Evolutionary conservation across 805 yeast species (phyloP), one percentile per base, ranked within the genome.

Genomic region (Candida ortonii): DNA sequence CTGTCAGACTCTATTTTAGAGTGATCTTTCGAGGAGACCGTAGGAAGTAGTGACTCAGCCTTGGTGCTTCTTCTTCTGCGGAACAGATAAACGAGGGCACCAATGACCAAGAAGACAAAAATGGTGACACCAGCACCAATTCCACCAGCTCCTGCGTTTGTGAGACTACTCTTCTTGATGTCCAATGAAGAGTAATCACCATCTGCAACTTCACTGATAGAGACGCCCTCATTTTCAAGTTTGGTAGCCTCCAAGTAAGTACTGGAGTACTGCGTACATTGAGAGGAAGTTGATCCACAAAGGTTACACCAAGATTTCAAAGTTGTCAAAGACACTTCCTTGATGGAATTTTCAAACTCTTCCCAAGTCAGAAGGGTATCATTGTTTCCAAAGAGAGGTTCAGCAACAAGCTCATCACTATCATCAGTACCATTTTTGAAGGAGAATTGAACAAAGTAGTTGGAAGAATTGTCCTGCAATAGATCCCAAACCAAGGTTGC

Each of bases 91-190:
- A 36, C 53, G 8, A 53, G 32, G 13, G 46, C 59, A 30, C 64
- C 71, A 13, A 56, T 23, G 19, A 69, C 41, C 22, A 56, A 38
- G 44, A 67, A 44, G 7, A 66, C 72, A 37, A 65, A 69, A 34
- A 70, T 52, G 21, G 73, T 73, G 19, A 73, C 75, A 40, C 76
- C 76, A 11, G 75, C 75, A 36, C 76, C 76, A 43, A 70, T 68
- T 36, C 74, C 75, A 37, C 75, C 75, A 17, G 74, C 75, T 24
- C 40, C 71, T 8, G 72, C 73, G 13, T 59, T 51, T 6, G 61
- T 30, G 30, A 66, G 49, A 8, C 50, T 44, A 27, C 51, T 40
- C 18, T 34, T 21, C n/a, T 22, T 21, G 30, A 51, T 29, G 30
- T 46, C 40, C 20, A 53, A 44, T 7, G 53, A 38, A 7, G 50